Base-by-base conservation (phyloP, 2,329 filamentous ascomycete species). In the Biscogniauxia sp. region DNA sequence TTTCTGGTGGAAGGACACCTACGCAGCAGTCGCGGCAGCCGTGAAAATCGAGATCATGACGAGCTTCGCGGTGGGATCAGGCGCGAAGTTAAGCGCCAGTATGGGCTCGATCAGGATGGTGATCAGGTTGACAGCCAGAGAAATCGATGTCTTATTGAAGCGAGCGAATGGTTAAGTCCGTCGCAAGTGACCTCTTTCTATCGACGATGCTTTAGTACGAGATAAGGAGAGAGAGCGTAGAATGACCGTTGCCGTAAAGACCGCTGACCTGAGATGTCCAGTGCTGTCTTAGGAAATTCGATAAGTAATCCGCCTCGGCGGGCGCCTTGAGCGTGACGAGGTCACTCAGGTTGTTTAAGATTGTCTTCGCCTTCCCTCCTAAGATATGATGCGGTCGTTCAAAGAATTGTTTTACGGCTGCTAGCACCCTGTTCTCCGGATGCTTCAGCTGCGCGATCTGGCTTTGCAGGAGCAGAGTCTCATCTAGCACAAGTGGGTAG, bases 401-500 rank as follows among this genome's bases (percentile, higher is more conserved):
- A 19, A 61, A 53, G 45, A 41, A 58, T 11, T 53, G 28, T 37
- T 54, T 26, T 9, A 61, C 17, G 17, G 55, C 50, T 15, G 50
- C 56, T 13, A 58, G 53, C 8, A 61, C 59, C 23, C 59, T 23
- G n/a, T 37, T 49, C 41, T 56, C 57, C 7, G 56, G 59, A 8
- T 49, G 26, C 9, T 37, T 55, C 1, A 61, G 56, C 25, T 61
- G 41, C 25, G 56, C 59, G 15, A 61, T 49, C 32, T 58, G 55
- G 56, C 56, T 61, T 15, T 61, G 59, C n/a, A 61, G 56, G 6
- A 61, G 53, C 20, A 61, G 59, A n/a, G 59, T 50, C 19, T 61
- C 56, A 19, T 61, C 59, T 61, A 19, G 11, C 28, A 13, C 51
- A 7, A 20, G 51, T 23, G 6, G 25, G 15, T 53, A 23, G 25